Percentiles rank a stretch among this genome's conserved stretches.
Conservation (phyloP, 176 grass and related monocot genomes). For the Leersia perrieri region DNA sequence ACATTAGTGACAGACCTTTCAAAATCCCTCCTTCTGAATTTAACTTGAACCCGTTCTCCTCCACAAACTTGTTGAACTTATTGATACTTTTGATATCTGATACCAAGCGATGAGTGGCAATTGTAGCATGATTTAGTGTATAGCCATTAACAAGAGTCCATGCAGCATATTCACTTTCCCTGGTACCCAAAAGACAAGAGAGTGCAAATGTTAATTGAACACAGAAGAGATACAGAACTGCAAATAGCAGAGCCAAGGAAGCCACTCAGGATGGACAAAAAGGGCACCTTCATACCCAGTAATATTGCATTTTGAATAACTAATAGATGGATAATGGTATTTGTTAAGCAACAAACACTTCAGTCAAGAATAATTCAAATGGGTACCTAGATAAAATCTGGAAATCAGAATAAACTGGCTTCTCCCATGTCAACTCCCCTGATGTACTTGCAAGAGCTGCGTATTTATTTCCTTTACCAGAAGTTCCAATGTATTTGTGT, state of each 20-base stretch:
- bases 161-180: slow-evolving; percentile 96
- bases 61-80: slow-evolving; percentile 85
- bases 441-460: slow-evolving; percentile 77
- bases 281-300: background rate
- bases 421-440: slow-evolving; percentile 87
- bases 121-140: slow-evolving; percentile 88
- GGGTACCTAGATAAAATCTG: slow-evolving; percentile 75
- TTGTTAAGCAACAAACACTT: slow-evolving; percentile 3
- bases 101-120: slow-evolving; percentile 67
- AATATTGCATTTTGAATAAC: slow-evolving; percentile 7
- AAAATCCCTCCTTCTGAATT: slow-evolving; percentile 86
- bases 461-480: slow-evolving; percentile 78
- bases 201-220: background rate
- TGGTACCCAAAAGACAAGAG: slow-evolving; percentile 30
- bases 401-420: slow-evolving; percentile 81
- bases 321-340: background rate
- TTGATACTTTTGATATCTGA: slow-evolving; percentile 73
- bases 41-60: slow-evolving; percentile 82
- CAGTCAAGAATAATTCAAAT: background rate
- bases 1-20: slow-evolving; percentile 65
- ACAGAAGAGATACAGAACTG: background rate
- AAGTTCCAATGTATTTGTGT: slow-evolving; percentile 79
- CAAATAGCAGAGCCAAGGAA: background rate
- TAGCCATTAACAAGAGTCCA: slow-evolving; percentile 99
- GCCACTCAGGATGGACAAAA: slow-evolving; percentile 15